Conservation (phyloP, 257 asterid species). For the Solanum chmielewskii region DNA sequence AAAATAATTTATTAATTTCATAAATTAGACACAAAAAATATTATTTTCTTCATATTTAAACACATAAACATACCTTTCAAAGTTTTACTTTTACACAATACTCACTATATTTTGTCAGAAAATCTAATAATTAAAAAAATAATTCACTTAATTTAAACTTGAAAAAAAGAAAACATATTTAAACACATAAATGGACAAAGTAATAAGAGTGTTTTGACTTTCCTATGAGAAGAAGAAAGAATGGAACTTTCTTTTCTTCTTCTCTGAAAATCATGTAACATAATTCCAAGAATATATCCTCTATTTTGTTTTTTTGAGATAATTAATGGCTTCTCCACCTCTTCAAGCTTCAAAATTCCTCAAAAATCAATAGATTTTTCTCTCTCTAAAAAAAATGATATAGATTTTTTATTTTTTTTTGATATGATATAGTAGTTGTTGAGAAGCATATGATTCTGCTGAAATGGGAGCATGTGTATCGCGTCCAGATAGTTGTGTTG, state of each 20-base stretch:
- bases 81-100: too few species aligned
- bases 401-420: too few species aligned
- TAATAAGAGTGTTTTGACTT: background rate
- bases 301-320: background rate
- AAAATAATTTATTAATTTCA: too few species aligned
- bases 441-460: background rate
- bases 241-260: background rate
- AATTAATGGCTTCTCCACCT: conserved; percentile 11
- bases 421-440: background rate
- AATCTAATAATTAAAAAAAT: too few species aligned
- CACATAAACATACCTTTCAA: background rate
- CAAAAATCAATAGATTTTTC: conserved; percentile 1
- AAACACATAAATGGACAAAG: too few species aligned
- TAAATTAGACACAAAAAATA: too few species aligned
- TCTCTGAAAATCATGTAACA: background rate
- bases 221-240: background rate
- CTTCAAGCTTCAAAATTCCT: conserved; percentile 14
- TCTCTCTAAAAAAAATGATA: background rate
- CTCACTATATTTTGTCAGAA: background rate
- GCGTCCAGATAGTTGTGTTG: conserved; percentile 50
- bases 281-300: background rate
- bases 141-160: background rate
- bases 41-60: too few species aligned
- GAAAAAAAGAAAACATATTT: too few species aligned
- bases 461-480: conserved; percentile 88